Conservation (phyloP, 805 yeast genomes). For the Kodamaea restingae region DNA sequence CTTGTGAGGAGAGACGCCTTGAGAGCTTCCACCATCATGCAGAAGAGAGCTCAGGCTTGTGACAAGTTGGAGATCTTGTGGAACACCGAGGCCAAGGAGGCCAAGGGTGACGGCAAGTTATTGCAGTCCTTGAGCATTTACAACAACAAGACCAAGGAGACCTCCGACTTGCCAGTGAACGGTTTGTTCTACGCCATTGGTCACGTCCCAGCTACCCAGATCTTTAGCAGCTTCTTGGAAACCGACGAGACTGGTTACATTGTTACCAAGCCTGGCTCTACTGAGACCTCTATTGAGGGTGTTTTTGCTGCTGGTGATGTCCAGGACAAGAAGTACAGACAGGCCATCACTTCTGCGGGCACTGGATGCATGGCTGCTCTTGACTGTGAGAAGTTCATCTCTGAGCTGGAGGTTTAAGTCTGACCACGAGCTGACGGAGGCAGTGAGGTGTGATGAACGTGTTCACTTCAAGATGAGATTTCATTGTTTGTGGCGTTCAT, state of each 20-base stretch:
- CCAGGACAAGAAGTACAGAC: constrained; percentile 95
- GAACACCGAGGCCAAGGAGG: constrained; percentile 81
- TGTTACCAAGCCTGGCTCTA: constrained; percentile 82
- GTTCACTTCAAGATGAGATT: no score
- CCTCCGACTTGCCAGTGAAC: constrained; percentile 66
- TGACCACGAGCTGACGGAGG: neutral
- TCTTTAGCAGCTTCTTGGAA: constrained; percentile 73
- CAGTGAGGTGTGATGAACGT: no score
- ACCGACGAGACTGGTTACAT: constrained; percentile 88
- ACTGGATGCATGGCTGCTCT: constrained; percentile 99
- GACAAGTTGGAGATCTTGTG: constrained; percentile 88
- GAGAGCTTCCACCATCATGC: constrained; percentile 97
- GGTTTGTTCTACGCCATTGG: constrained; percentile 98
- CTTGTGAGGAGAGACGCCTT: constrained; percentile 91
- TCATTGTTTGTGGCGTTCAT: no score
- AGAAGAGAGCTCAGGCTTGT: constrained; percentile 78
- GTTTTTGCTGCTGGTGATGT: constrained; percentile 99
- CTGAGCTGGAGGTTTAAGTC: constrained; percentile 43
- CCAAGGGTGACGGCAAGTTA: constrained; percentile 90
- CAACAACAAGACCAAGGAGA: constrained; percentile 69
- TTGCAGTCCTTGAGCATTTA: constrained; percentile 61
- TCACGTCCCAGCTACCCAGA: constrained; percentile 89
- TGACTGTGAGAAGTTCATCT: constrained; percentile 81
- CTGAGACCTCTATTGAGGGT: constrained; percentile 82
- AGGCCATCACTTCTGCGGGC: constrained; percentile 99